A percentile compares a stretch with the other conserved stretches of the same genome.
Conservation (phyloP, 768 basidiomycete genomes). For the Naematelia aurantialba region DNA sequence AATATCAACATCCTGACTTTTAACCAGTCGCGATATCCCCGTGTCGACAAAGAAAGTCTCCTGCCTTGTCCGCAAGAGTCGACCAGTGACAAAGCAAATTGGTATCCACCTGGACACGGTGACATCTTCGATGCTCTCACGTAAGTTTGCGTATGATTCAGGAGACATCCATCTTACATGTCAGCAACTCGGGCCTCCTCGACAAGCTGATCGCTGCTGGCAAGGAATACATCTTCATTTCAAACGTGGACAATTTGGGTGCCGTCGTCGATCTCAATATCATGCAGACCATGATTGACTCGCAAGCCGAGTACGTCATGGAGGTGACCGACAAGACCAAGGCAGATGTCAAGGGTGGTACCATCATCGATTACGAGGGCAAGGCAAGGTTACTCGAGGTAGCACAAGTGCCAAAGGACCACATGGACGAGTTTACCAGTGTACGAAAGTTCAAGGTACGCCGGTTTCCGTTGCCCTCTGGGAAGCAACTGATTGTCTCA, state of each 20-base stretch:
- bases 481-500: not conserved
- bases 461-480: conserved; percentile 57
- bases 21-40: conserved; percentile 91
- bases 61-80: conserved; percentile 75
- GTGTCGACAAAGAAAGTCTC: conserved; percentile 83
- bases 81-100: conserved; percentile 78
- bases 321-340: conserved; percentile 97
- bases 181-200: conserved; percentile 79
- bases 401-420: conserved; percentile 88
- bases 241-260: conserved; percentile 95
- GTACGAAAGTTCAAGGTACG: conserved; percentile 77
- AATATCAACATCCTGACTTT: conserved; percentile 84
- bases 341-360: conserved; percentile 78
- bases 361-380: conserved; percentile 86
- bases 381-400: conserved; percentile 84
- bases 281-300: conserved; percentile 74
- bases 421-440: conserved; percentile 90
- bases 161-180: not conserved
- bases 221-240: conserved; percentile 95
- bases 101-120: conserved; percentile 98
- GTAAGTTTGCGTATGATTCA: conserved; percentile 26
- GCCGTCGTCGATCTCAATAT: conserved; percentile 83
- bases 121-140: conserved; percentile 87
- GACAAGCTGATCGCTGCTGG: conserved; percentile 84
- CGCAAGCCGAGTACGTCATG: conserved; percentile 81